Conservation (phyloP, 2,329 filamentous ascomycete genomes). For the Helotiales sp. region DNA sequence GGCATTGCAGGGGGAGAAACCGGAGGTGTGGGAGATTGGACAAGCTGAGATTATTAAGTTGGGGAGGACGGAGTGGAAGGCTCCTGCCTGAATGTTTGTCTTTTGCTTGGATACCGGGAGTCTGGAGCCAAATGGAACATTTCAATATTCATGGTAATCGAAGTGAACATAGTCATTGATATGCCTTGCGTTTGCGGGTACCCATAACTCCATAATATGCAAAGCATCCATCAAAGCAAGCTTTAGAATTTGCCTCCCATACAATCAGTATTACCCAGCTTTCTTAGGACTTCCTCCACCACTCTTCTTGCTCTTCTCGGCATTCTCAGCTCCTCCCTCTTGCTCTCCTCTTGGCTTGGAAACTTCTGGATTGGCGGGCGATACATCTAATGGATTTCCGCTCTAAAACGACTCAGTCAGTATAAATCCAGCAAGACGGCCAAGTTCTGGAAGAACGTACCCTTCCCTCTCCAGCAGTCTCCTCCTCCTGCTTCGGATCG, state of each 20-base stretch:
- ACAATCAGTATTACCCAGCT: slow-evolving; percentile 35
- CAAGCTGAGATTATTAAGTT: slow-evolving; percentile 52
- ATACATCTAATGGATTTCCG: slow-evolving; percentile 56
- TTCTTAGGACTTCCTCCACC: slow-evolving; percentile 40
- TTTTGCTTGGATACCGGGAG: background rate
- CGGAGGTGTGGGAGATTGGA: slow-evolving; percentile 48
- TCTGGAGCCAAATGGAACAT: too few species aligned
- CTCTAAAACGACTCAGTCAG: slow-evolving; percentile 22
- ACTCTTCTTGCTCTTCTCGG: slow-evolving; percentile 39
- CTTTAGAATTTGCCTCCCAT: too few species aligned
- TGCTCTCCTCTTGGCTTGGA: slow-evolving; percentile 47
- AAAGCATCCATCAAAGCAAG: too few species aligned
- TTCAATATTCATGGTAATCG: too few species aligned
- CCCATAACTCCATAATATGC: background rate
- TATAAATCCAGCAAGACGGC: background rate
- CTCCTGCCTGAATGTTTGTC: background rate
- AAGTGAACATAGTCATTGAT: too few species aligned
- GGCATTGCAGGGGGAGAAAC: slow-evolving; percentile 42
- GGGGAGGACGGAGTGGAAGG: slow-evolving; percentile 44
- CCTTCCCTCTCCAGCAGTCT: slow-evolving; percentile 40
- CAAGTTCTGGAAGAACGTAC: background rate
- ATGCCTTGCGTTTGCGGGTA: background rate
- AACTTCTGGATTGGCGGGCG: slow-evolving; percentile 59
- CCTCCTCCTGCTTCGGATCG: slow-evolving; percentile 60
- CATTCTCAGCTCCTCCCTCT: slow-evolving; percentile 44